phyloP scores from a whole-genome alignment of 192 early-diverging fungal genomes.

The Funneliformis mosseae region DNA sequence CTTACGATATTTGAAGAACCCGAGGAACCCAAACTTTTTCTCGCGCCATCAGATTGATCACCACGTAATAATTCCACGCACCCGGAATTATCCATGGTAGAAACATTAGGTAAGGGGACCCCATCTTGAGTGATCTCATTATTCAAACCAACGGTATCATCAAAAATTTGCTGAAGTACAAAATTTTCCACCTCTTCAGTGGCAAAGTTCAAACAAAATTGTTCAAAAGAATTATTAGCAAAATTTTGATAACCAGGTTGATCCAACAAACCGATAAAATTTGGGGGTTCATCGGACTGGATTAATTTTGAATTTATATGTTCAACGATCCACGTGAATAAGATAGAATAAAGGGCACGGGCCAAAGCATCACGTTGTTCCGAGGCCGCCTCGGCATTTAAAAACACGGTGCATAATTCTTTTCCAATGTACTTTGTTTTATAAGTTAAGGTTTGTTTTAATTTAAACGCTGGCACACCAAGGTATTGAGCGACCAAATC shows the following conservation, averaged over 20 bases:
- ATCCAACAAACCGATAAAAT: slow-evolving; percentile 87
- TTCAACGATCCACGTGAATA: slow-evolving; percentile 92
- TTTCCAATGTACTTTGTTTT: slow-evolving; percentile 79
- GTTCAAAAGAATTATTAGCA: slow-evolving; percentile 63
- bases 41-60: not conserved
- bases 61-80: slow-evolving; percentile 59
- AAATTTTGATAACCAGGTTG: slow-evolving; percentile 71
- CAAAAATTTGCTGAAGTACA: slow-evolving; percentile 57
- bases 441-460: slow-evolving; percentile 69
- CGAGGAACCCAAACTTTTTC: not conserved
- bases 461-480: slow-evolving; percentile 69
- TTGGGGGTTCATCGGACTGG: slow-evolving; percentile 66
- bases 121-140: slow-evolving; percentile 55
- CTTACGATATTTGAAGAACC: slow-evolving; percentile 23
- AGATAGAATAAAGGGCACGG: slow-evolving; percentile 80
- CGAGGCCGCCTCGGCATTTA: slow-evolving; percentile 75
- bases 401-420: slow-evolving; percentile 89
- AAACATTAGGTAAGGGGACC: slow-evolving; percentile 55
- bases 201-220: slow-evolving; percentile 69
- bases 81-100: slow-evolving; percentile 51
- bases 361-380: slow-evolving; percentile 84
- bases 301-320: slow-evolving; percentile 85
- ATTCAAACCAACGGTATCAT: slow-evolving; percentile 50
- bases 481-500: slow-evolving; percentile 78
- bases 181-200: slow-evolving; percentile 72